Evolutionary conservation across 257 asterid species (phyloP).

Genomic region (Hygrophila difformis): DNA sequence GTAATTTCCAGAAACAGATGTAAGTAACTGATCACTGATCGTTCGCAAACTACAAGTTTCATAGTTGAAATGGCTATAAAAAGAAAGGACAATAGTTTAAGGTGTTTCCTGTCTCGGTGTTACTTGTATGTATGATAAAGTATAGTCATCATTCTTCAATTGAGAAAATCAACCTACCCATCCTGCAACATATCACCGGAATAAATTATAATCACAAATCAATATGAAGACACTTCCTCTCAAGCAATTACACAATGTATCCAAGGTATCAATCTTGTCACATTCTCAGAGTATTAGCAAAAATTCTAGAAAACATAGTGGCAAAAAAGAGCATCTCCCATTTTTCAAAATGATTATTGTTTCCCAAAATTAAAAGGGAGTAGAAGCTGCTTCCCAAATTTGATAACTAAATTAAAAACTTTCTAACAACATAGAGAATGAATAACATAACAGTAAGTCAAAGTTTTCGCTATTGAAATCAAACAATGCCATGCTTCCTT

Average conservation of each 20-base stretch:
- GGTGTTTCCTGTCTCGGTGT: slow-evolving; percentile 16
- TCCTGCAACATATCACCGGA: too few species aligned
- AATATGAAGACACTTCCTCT: too few species aligned
- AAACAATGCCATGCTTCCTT: too few species aligned
- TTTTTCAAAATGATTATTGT: too few species aligned
- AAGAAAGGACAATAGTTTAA: neutral
- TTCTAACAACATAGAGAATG: neutral
- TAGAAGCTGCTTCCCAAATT: too few species aligned
- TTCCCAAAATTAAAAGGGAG: too few species aligned
- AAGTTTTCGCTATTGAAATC: neutral
- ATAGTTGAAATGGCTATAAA: neutral
- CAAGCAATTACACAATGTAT: too few species aligned
- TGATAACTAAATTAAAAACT: neutral
- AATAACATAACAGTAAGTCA: neutral
- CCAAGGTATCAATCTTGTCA: too few species aligned
- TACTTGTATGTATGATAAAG: slow-evolving; percentile 5
- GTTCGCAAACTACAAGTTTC: neutral
- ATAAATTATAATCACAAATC: slow-evolving; percentile 4
- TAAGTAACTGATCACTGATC: neutral
- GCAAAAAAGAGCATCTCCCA: neutral
- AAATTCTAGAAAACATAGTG: neutral
- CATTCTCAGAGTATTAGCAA: neutral
- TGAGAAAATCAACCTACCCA: slow-evolving; percentile 61
- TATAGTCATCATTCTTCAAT: slow-evolving; percentile 4
- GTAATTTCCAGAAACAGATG: slow-evolving; percentile 19